A percentile compares a stretch with the other conserved stretches of the same genome.
Conservation (phyloP, 129 eudicot genomes). For the Lactuca saligna region DNA sequence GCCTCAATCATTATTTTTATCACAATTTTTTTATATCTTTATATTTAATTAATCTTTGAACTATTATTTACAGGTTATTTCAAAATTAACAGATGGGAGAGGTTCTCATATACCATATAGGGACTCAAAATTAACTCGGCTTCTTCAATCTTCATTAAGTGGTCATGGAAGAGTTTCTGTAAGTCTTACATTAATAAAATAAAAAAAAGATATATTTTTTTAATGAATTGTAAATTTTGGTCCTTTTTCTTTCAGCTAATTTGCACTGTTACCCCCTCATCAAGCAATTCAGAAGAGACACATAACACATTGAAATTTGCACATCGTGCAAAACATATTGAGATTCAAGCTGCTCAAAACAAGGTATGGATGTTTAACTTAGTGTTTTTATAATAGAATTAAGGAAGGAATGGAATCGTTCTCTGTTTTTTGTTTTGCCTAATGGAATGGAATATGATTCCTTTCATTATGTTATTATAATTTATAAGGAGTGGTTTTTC, state of each 20-base stretch:
- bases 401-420: no score
- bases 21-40: neutral
- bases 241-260: conserved; percentile 56
- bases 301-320: conserved; percentile 97
- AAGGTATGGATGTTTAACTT: conserved; percentile 43
- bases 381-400: no score
- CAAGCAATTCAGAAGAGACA: conserved; percentile 94
- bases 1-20: conserved; percentile 34
- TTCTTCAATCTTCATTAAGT: conserved; percentile 86
- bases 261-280: conserved; percentile 90
- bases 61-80: conserved; percentile 63
- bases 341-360: conserved; percentile 96
- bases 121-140: conserved; percentile 91
- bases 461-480: no score
- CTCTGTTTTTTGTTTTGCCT: no score
- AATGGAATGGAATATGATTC: no score
- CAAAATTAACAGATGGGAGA: conserved; percentile 88
- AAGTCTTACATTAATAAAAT: conserved; percentile 32
- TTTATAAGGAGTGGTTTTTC: no score
- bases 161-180: conserved; percentile 99
- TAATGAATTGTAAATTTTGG: conserved; percentile 14
- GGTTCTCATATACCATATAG: conserved; percentile 80
- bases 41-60: neutral
- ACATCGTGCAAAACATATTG: conserved; percentile 93
- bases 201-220: neutral